Percentiles rank a stretch among this genome's conserved stretches.
phyloP scores from a whole-genome alignment of 306 rosid species.

The Pyrus bretschneideri region DNA sequence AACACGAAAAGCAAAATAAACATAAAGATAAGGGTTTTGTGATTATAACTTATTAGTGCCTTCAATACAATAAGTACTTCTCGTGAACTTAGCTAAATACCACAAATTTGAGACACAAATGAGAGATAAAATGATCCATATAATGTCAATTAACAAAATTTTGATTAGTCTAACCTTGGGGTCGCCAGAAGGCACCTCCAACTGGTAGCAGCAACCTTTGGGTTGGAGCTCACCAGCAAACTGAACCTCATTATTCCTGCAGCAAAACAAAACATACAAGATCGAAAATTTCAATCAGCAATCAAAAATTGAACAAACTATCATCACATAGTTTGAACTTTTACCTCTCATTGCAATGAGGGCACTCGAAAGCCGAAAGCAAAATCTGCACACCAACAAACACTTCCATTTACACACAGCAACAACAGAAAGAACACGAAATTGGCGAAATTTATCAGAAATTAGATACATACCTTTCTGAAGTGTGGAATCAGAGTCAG shows the following conservation, averaged over 20 bases:
- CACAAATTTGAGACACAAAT: not conserved
- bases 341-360: slow-evolving; percentile 92
- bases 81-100: not conserved
- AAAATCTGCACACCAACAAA: slow-evolving; percentile 47
- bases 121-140: not conserved
- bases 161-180: slow-evolving; percentile 44
- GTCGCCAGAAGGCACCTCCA: slow-evolving; percentile 57
- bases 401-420: not conserved
- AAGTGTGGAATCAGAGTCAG: slow-evolving; percentile 75
- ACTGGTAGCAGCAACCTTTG: slow-evolving; percentile 66
- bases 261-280: not conserved
- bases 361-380: slow-evolving; percentile 86
- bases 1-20: too few species aligned
- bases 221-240: slow-evolving; percentile 95
- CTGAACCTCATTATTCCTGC: slow-evolving; percentile 92
- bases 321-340: slow-evolving; percentile 7
- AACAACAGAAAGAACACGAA: not conserved
- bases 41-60: not conserved
- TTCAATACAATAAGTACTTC: not conserved
- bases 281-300: not conserved
- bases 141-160: not conserved
- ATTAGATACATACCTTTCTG: slow-evolving; percentile 52
- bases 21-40: not conserved
- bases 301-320: not conserved
- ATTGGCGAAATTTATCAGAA: not conserved